Evolutionary conservation across 176 grass and related monocot genomes (phyloP).

Genomic region (Triticum timopheevii): DNA sequence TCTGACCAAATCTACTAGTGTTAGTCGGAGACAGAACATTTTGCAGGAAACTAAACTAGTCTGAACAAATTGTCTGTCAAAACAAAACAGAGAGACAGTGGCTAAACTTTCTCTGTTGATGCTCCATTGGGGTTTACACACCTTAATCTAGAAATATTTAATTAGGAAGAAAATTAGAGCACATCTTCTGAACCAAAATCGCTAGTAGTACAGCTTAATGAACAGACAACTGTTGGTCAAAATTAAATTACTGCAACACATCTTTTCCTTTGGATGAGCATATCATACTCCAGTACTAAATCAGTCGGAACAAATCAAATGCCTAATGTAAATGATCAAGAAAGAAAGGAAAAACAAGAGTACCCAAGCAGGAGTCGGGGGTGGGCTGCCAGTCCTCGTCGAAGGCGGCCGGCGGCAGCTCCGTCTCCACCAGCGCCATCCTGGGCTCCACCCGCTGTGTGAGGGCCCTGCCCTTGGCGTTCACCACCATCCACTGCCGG

Average conservation of each 20-base stretch:
- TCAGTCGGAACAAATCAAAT: background rate
- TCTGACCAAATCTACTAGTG: too few relatives aligned
- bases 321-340: background rate
- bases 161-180: background rate
- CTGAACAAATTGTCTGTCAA: background rate
- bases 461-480: conserved; percentile 60
- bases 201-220: background rate
- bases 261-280: too few relatives aligned
- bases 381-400: conserved; percentile 55
- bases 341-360: too few relatives aligned
- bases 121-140: too few relatives aligned
- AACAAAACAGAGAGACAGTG: too few relatives aligned
- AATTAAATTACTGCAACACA: too few relatives aligned
- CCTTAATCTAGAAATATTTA: too few relatives aligned
- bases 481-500: conserved; percentile 88
- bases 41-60: background rate
- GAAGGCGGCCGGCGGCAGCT: conserved; percentile 68
- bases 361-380: conserved; percentile 60
- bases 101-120: too few relatives aligned
- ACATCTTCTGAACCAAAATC: background rate
- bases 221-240: background rate
- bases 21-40: background rate
- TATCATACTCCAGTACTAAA: background rate
- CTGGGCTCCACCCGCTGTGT: conserved; percentile 88
- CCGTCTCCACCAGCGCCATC: conserved; percentile 66